Conservation (phyloP, 441 rosid species). For the Populus hybrid region DNA sequence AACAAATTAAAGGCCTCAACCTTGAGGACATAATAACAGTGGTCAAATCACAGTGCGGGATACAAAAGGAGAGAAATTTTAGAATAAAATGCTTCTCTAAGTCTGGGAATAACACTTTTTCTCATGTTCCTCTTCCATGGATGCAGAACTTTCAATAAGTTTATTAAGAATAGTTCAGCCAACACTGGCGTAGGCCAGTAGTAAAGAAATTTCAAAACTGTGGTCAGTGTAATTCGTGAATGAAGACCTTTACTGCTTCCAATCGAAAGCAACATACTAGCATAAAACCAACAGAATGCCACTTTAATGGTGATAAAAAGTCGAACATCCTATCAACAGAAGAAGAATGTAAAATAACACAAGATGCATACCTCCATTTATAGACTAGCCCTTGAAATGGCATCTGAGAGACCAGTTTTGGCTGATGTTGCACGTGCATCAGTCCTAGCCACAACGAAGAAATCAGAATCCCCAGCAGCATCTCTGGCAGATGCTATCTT, state of each 20-base stretch:
- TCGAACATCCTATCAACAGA: background rate
- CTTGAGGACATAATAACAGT: no score
- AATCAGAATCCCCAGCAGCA: conserved; percentile 47
- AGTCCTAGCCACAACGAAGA: conserved; percentile 54
- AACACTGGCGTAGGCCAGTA: no score
- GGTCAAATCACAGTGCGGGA: no score
- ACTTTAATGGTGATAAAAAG: background rate
- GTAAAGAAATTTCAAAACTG: background rate
- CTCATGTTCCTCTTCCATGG: no score
- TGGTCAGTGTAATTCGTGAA: no score
- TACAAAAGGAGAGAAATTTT: no score
- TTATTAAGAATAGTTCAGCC: no score
- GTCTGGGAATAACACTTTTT: no score
- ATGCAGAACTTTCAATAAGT: no score
- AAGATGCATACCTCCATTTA: conserved; percentile 37
- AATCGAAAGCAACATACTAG: background rate
- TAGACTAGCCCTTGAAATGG: conserved; percentile 52
- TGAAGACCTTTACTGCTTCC: no score
- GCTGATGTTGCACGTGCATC: conserved; percentile 47
- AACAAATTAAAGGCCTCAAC: no score
- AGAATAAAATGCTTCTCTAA: no score
- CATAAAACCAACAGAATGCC: background rate
- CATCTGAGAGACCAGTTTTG: conserved; percentile 43
- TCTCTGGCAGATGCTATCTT: conserved; percentile 51
- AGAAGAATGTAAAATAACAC: background rate